Conservation (phyloP, 2,329 filamentous ascomycete species). For the Ascochyta koolunga region DNA sequence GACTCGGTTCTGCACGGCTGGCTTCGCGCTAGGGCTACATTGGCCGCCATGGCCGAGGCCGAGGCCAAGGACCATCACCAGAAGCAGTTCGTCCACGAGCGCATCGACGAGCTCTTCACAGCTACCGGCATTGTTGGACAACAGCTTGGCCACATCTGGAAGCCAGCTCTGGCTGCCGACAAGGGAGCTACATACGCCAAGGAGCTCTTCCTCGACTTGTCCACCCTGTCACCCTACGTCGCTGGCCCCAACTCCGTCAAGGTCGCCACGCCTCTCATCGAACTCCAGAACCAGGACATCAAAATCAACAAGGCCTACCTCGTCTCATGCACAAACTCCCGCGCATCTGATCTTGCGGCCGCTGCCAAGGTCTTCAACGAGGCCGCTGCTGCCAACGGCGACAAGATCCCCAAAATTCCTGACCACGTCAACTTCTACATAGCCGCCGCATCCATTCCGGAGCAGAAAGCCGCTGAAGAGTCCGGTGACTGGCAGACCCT, state of each 20-base stretch:
- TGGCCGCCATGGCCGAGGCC: slow-evolving; percentile 64
- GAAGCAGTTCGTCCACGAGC: slow-evolving; percentile 72
- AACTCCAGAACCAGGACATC: slow-evolving; percentile 77
- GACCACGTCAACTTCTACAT: slow-evolving; percentile 85
- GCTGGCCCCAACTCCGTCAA: slow-evolving; percentile 92
- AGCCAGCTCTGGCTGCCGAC: slow-evolving; percentile 72
- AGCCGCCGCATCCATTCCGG: slow-evolving; percentile 78
- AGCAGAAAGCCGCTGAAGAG: slow-evolving; percentile 79
- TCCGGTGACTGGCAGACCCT: slow-evolving; percentile 85
- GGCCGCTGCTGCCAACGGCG: slow-evolving; percentile 65
- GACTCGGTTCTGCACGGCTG: slow-evolving; percentile 74
- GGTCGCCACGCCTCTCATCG: slow-evolving; percentile 75
- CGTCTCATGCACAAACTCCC: slow-evolving; percentile 87
- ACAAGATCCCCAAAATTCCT: slow-evolving; percentile 71
- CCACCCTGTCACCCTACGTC: slow-evolving; percentile 82
- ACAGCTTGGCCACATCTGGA: slow-evolving; percentile 46
- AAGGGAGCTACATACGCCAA: slow-evolving; percentile 83
- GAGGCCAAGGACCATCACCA: slow-evolving; percentile 57
- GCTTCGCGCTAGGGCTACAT: slow-evolving; percentile 78
- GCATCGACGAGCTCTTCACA: slow-evolving; percentile 72
- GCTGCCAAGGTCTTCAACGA: slow-evolving; percentile 87
- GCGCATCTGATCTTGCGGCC: slow-evolving; percentile 78
- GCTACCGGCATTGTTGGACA: slow-evolving; percentile 47
- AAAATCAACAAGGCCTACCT: slow-evolving; percentile 83
- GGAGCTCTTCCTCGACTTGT: slow-evolving; percentile 78